These are phyloP conservation scores for Albatrellus sp. DNA, from an alignment of 1,284 basidiomycete genomes.

Conservation along the genomic window DNA sequence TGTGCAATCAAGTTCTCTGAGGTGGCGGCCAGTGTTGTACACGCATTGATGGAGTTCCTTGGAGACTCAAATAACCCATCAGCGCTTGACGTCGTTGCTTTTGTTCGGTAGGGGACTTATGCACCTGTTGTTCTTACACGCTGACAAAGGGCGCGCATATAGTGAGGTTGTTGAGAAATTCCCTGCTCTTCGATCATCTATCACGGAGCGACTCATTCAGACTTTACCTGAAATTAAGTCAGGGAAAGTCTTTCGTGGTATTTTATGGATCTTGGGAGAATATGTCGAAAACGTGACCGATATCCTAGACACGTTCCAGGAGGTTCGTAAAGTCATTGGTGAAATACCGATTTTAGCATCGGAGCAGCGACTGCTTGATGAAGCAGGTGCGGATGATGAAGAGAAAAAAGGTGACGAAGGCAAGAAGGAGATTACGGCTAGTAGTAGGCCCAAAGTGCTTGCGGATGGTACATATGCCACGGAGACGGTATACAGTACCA, in stretches of 20 bases:
- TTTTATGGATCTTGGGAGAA: slow-evolving; percentile 97
- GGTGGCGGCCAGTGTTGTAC: slow-evolving; percentile 91
- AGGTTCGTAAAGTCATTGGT: slow-evolving; percentile 82
- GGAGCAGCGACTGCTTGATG: slow-evolving; percentile 76
- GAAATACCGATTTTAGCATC: slow-evolving; percentile 94
- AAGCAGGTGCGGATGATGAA: slow-evolving; percentile 32
- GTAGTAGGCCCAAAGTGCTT: slow-evolving; percentile 55
- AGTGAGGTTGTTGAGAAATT: slow-evolving; percentile 98
- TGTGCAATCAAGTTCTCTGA: slow-evolving; percentile 98
- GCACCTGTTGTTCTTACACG: background rate
- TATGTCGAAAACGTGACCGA: slow-evolving; percentile 64
- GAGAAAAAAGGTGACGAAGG: slow-evolving; percentile 29
- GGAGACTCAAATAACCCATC: slow-evolving; percentile 94
- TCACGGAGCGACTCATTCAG: slow-evolving; percentile 78
- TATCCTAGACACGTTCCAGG: slow-evolving; percentile 67
- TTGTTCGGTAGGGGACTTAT: slow-evolving; percentile 56
- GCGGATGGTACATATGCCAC: slow-evolving; percentile 98
- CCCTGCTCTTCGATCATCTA: slow-evolving; percentile 74
- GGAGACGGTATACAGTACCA: slow-evolving; percentile 81
- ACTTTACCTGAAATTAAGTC: slow-evolving; percentile 89
- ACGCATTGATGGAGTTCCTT: slow-evolving; percentile 97
- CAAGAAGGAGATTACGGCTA: slow-evolving; percentile 26
- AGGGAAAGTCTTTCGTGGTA: slow-evolving; percentile 94
- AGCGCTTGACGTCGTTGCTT: slow-evolving; percentile 91
- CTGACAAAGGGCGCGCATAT: slow-evolving; percentile 2